Base-by-base conservation (phyloP, 2,329 filamentous ascomycete species). In the Cercospora canescens region DNA sequence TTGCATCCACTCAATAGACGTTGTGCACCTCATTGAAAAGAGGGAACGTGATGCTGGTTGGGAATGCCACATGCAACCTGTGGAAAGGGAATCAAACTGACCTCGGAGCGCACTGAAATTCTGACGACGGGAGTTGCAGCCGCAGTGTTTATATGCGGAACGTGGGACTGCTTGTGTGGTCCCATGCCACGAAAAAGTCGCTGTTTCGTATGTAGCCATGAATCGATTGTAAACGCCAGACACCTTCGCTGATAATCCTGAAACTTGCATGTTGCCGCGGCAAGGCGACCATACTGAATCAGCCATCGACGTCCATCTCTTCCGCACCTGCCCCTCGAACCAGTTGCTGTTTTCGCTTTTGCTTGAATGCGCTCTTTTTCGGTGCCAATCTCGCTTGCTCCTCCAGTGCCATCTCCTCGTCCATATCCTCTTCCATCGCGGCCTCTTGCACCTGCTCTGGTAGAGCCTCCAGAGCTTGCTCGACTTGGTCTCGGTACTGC, bases 401-500 rank as follows among this genome's bases (percentile, higher is more conserved):
- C 61, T 74, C 74, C 56, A 73, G 67, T 63, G 76, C 75, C 41
- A 73, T 69, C 70, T 82, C 81, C 78, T 85, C 85, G 79, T 85
- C 83, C 72, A 84, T 84, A 76, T 86, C 81, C 73, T 90, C 79
- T 64, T 82, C 80, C 74, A 87, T 74, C 71, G 87, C 83, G 78
- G 90, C 83, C 78, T 87, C 87, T 69, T 79, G 72, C 70, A 61
- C 61, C 16, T 39, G 79, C 64, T 82, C 80, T 74, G 87, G 74
- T 73, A 87, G 83, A 77, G 86, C 87, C 73, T 87, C 83, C 79
- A 91, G 83, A 77, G 87, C 87, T 70, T 79, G 72, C 72, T 79
- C 73, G 52, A 78, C 77, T 45, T 77, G 78, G 66, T 79, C 81
- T 60, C 82, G 73, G 76, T 83, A 80, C 68, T 79, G 76, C 52